Base-by-base conservation (phyloP, 495 filamentous ascomycete species). In the Bacidia gigantensis region DNA sequence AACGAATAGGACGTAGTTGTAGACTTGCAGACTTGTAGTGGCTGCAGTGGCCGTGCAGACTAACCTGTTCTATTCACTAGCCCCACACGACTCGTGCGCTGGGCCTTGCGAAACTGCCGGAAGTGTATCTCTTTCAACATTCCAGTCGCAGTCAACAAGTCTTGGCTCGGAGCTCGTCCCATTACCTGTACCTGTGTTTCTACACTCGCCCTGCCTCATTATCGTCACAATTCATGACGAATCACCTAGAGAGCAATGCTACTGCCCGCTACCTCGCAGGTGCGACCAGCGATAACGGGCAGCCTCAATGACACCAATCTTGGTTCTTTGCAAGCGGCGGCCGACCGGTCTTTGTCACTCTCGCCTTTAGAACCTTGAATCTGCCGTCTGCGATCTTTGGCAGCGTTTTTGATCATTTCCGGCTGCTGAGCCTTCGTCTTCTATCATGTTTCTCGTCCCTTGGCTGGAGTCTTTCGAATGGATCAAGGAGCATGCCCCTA, bases 401-500 rank as follows among this genome's bases (percentile, higher is more conserved):
- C 14, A 14, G 5, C 29, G 7, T 35, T 35, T n/a, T n/a, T n/a
- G n/a, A 35, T 35, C 5, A 35, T 35, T 14, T 35, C 29, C 14
- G 14, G 14, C 5, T 14, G 7, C 5, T 35, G 7, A 35, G 29
- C 29, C 29, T 7, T 14, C 29, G 14, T 35, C 29, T 7, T 35
- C 9, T 48, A 45, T 14, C 43, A 62, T 62, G 57, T 60, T 56
- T 25, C 29, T 50, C 17, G 40, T 52, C 38, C 60, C 60, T 7
- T 50, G 60, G 10, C n/a, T 62, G 17, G 64, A 62, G 26, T 58
- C 72, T 20, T 65, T 65, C 55, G 63, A 54, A 14, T 70, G 71
- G 61, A 23, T 75, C 49, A 69, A 67, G 62, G 56, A 65, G 24
- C 57, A 73, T 46, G 68, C 73, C 46, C 77, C 79, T 9, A 62